These are phyloP conservation scores for Kodamaea kakaduensis DNA, from an alignment of 805 yeast species.

Conservation along the genomic window DNA sequence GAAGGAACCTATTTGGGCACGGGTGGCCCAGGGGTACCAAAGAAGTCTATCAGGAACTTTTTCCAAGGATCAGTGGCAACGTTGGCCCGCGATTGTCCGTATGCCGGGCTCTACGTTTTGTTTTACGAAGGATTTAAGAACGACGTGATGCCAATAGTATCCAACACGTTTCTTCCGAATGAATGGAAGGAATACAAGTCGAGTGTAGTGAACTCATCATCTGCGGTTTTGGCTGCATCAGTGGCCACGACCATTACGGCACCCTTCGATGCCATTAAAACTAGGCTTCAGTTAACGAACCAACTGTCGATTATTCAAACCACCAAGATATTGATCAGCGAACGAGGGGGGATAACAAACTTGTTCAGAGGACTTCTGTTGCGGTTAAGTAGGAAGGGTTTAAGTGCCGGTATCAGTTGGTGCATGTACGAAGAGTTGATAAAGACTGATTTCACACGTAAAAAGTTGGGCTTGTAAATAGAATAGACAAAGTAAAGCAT, in stretches of 20 bases:
- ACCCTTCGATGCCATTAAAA: conserved; percentile 92
- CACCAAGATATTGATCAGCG: conserved; percentile 39
- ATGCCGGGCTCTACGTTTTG: conserved; percentile 88
- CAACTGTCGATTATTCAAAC: conserved; percentile 40
- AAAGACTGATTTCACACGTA: conserved; percentile 18
- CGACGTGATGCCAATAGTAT: conserved; percentile 42
- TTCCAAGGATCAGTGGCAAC: conserved; percentile 89
- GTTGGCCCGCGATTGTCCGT: conserved; percentile 86
- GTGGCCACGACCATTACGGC: conserved; percentile 83
- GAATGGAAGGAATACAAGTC: conserved; percentile 18
- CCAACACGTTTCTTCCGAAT: conserved; percentile 10
- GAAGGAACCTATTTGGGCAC: conserved; percentile 44
- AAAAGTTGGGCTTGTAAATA: background rate
- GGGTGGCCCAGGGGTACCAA: conserved; percentile 12
- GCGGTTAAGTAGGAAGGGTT: conserved; percentile 77
- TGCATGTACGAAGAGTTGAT: conserved; percentile 90
- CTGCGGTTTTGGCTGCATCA: conserved; percentile 79
- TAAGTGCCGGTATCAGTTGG: conserved; percentile 96
- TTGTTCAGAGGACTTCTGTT: conserved; percentile 82
- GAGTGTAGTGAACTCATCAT: conserved; percentile 54
- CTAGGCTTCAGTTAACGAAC: conserved; percentile 73
- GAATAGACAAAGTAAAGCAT: too few species aligned
- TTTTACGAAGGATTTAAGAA: conserved; percentile 76
- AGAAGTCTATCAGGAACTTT: conserved; percentile 55
- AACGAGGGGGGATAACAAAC: conserved; percentile 47